Evolutionary conservation across 148 eudicot genomes (phyloP), one percentile per base, ranked within the genome.

Genomic region (Rheum nobile): DNA sequence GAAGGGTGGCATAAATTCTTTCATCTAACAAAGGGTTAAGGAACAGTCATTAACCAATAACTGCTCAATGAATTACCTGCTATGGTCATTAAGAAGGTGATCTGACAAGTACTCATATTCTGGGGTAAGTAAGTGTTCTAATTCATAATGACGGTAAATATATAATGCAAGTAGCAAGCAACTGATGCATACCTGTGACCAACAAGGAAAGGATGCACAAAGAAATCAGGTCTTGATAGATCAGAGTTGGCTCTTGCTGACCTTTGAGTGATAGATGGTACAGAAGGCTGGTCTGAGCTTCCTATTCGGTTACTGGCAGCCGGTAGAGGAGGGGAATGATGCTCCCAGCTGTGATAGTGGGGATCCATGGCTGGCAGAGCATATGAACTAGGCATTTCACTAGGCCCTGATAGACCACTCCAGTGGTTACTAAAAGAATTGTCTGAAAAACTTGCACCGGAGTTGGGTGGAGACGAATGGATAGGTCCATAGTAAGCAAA

Each of bases 401-500:
- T 81, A 28, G 87, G 79, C 35, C 82, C 87, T 1, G 98, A 76
- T 78, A 80, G 86, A 63, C 69, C 87, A 73, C 84, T 89, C 98
- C 98, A 91, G 72, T 86, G 92, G 79, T 76, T 89, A 74, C 74
- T 86, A 59, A 80, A 94, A 63, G 39, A 80, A 73, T 86, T 85
- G 75, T 91, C 90, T 9, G 90, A 77, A 69, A 82, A 80, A 77
- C 75, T 88, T 16, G 92, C 82, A 75, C 81, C 82, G 41, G 96
- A 86, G 19, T 90, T 85, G 4, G 90, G 85, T 6, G 69, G 69
- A 63, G 89, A 95, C 79, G 85, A 94, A 73, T 85, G 50, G 43
- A 91, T 46, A 52, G 95, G 94, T 74, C 92, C 95, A 74, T 89
- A 77, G 75, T 89, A 93, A 21, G 97, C 89, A 76, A 91, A 75